Conservation (phyloP, 139 green algal species). For the Dunaliella sp. region DNA sequence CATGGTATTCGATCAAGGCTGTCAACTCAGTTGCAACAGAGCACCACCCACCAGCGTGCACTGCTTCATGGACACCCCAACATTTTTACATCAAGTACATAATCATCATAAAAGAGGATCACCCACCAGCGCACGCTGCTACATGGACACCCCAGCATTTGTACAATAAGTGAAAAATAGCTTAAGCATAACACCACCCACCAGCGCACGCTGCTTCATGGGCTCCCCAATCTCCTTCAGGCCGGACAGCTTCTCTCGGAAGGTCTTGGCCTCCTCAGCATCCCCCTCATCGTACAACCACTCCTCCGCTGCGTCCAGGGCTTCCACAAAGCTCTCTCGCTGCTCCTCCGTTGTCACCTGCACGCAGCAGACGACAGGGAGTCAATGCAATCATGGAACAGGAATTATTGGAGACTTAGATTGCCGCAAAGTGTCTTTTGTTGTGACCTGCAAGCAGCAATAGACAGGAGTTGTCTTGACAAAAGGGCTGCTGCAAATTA, state of each 20-base stretch:
- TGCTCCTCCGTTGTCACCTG: conserved; percentile 77
- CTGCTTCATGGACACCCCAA: conserved; percentile 52
- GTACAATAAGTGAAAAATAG: no score
- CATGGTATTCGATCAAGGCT: no score
- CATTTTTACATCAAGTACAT: no score
- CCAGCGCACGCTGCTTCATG: conserved; percentile 39
- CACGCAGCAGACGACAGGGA: background rate
- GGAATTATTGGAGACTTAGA: no score
- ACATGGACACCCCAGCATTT: conserved; percentile 59
- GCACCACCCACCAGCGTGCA: conserved; percentile 28
- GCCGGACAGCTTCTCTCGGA: conserved; percentile 42
- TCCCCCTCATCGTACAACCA: conserved; percentile 94
- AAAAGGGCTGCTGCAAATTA: no score
- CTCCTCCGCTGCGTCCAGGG: conserved; percentile 81
- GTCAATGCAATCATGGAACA: background rate
- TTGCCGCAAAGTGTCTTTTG: no score
- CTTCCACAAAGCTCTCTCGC: conserved; percentile 53
- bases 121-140: conserved; percentile 26
- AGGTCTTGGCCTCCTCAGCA: conserved; percentile 14
- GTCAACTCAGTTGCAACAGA: no score
- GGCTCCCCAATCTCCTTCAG: conserved; percentile 54
- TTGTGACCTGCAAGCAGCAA: no score
- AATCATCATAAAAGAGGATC: no score
- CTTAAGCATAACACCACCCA: no score
- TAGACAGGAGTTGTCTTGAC: no score